Conservation (phyloP, 176 grass and related monocot genomes). For the Triticum urartu region DNA sequence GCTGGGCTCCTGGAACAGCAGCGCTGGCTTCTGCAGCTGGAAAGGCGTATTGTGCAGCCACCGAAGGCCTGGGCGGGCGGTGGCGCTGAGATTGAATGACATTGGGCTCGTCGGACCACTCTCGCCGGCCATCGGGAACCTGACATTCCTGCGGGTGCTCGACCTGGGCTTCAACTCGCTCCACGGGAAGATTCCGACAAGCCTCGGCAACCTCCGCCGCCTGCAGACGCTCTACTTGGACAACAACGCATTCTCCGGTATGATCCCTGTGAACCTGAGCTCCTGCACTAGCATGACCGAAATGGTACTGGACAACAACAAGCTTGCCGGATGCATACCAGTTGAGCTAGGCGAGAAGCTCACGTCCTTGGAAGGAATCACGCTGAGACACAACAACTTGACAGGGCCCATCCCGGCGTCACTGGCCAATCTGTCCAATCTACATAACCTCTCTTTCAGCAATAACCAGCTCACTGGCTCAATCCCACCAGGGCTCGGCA, state of each 20-base stretch:
- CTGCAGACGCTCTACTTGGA: neutral
- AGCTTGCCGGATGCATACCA: too few species aligned
- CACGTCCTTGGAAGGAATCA: too few species aligned
- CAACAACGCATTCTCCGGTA: neutral
- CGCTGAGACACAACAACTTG: too few species aligned
- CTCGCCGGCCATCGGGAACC: neutral
- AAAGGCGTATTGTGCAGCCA: neutral
- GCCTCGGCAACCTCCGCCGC: neutral
- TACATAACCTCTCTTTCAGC: fast-evolving
- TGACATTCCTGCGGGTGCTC: neutral
- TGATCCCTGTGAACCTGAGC: too few species aligned
- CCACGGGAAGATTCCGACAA: neutral
- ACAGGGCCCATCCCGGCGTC: too few species aligned
- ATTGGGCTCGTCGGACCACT: neutral
- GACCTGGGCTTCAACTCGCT: neutral
- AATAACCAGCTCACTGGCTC: too few species aligned
- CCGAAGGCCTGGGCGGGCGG: neutral
- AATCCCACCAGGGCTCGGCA: too few species aligned
- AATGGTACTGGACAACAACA: too few species aligned
- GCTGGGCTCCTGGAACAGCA: neutral
- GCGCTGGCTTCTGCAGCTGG: neutral
- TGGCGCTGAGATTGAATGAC: neutral
- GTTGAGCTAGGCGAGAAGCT: too few species aligned
- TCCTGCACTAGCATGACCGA: too few species aligned
- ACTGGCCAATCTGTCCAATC: too few species aligned